phyloP scores from a whole-genome alignment of 2,329 filamentous ascomycete species.

The Fusarium abutilonis region DNA sequence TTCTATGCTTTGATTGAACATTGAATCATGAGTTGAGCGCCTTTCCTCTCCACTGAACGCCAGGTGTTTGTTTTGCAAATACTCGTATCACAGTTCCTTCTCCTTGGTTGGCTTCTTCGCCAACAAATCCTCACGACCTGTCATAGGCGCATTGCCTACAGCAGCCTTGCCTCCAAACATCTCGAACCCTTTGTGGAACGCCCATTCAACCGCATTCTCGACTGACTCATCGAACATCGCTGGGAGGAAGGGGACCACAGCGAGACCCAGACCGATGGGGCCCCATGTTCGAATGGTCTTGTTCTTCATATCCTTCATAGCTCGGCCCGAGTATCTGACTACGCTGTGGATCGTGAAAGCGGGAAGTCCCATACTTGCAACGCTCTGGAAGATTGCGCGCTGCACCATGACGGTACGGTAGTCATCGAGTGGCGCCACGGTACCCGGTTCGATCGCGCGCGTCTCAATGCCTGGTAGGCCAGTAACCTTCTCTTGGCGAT shows the following conservation, averaged over 20 bases:
- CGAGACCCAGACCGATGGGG: conserved; percentile 84
- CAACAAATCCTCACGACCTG: conserved; percentile 59
- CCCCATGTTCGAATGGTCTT: conserved; percentile 81
- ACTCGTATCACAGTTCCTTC: conserved; percentile 54
- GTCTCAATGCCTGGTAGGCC: conserved; percentile 54
- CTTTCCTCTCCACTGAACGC: conserved; percentile 31
- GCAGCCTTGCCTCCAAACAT: conserved; percentile 70
- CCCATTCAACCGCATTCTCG: conserved; percentile 89
- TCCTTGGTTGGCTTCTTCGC: conserved; percentile 55
- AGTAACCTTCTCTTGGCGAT: conserved; percentile 59
- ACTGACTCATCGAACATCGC: conserved; percentile 91
- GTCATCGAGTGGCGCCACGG: conserved; percentile 80
- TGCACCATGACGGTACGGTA: conserved; percentile 92
- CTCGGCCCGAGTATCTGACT: conserved; percentile 85
- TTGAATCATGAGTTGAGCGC: conserved; percentile 39
- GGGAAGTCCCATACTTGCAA: conserved; percentile 93
- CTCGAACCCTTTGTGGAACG: conserved; percentile 84
- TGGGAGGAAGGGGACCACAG: conserved; percentile 84
- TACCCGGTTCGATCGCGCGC: conserved; percentile 50
- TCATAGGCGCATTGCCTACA: conserved; percentile 65
- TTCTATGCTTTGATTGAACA: conserved; percentile 4
- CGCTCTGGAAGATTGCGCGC: conserved; percentile 85
- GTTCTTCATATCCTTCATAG: conserved; percentile 86
- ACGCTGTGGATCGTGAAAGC: conserved; percentile 95
- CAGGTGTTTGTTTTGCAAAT: conserved; percentile 15